These are phyloP conservation scores for Capsicum pubescens DNA, from an alignment of 257 asterid genomes.

Conservation along the genomic window DNA sequence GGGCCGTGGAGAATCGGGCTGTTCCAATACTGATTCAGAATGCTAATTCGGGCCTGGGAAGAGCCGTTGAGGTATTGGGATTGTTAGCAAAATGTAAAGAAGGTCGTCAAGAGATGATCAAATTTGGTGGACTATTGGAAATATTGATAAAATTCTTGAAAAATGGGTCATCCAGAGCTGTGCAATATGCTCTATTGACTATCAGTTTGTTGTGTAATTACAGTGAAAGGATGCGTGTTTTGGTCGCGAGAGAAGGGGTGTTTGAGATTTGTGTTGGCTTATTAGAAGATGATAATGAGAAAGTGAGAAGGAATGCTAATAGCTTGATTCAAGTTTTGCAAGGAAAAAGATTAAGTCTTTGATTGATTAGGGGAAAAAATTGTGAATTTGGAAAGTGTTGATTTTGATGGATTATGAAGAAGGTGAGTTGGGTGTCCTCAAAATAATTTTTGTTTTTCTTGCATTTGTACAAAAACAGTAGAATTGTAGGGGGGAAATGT, in stretches of 20 bases:
- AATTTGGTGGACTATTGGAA: constrained; percentile 53
- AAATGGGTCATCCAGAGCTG: constrained; percentile 85
- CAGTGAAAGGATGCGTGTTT: constrained; percentile 58
- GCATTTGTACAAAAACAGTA: constrained; percentile 53
- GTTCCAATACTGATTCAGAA: constrained; percentile 69
- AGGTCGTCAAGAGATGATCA: constrained; percentile 78
- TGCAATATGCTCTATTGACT: constrained; percentile 72
- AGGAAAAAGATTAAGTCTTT: constrained; percentile 50
- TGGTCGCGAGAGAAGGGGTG: constrained; percentile 61
- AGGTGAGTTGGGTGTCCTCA: constrained; percentile 44
- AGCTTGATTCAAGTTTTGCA: constrained; percentile 75
- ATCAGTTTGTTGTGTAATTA: constrained; percentile 64
- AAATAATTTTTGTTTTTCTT: constrained; percentile 33
- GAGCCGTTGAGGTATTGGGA: constrained; percentile 88
- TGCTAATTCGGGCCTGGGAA: constrained; percentile 68
- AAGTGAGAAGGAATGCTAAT: constrained; percentile 80
- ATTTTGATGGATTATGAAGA: constrained; percentile 20
- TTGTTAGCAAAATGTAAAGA: constrained; percentile 70
- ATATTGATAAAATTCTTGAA: constrained; percentile 58
- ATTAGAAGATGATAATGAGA: constrained; percentile 87
- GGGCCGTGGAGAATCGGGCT: constrained; percentile 60
- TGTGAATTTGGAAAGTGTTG: constrained; percentile 26
- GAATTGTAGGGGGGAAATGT: constrained; percentile 33
- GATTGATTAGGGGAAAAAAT: constrained; percentile 9
- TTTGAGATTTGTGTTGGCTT: constrained; percentile 67